Conservation (phyloP, 345 rosid species). For the Brassica cretica region DNA sequence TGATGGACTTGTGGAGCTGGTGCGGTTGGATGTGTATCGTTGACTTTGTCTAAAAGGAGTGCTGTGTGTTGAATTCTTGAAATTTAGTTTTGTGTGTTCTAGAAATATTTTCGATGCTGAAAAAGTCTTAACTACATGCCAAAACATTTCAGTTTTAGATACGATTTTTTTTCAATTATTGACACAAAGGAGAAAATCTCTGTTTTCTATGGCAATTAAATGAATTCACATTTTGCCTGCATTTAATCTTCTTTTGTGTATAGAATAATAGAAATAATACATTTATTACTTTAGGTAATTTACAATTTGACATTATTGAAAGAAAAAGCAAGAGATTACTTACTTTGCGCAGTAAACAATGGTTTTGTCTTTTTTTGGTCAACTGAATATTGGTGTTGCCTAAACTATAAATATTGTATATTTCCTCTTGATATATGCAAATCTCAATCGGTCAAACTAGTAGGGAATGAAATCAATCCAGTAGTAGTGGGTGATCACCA, state of each 20-base stretch:
- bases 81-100: not conserved
- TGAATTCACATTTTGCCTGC: constrained; percentile 17
- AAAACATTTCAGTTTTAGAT: constrained; percentile 17
- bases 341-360: not conserved
- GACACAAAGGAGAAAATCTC: not conserved
- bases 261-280: not conserved
- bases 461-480: constrained; percentile 18
- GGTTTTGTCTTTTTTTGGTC: not conserved
- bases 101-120: not conserved
- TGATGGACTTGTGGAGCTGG: constrained; percentile 34
- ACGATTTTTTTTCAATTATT: constrained; percentile 17
- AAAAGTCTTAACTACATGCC: constrained; percentile 11
- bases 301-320: not conserved
- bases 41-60: constrained; percentile 26
- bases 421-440: not conserved
- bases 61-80: constrained; percentile 1
- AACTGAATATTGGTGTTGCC: constrained; percentile 1
- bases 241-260: not conserved
- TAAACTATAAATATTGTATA: not conserved
- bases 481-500: constrained; percentile 29
- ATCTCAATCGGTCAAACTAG: constrained; percentile 12
- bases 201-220: constrained; percentile 14
- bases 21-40: constrained; percentile 29
- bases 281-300: not conserved
- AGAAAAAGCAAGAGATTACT: not conserved